phyloP scores from a whole-genome alignment of 306 rosid species.

The Castanospermum australe region DNA sequence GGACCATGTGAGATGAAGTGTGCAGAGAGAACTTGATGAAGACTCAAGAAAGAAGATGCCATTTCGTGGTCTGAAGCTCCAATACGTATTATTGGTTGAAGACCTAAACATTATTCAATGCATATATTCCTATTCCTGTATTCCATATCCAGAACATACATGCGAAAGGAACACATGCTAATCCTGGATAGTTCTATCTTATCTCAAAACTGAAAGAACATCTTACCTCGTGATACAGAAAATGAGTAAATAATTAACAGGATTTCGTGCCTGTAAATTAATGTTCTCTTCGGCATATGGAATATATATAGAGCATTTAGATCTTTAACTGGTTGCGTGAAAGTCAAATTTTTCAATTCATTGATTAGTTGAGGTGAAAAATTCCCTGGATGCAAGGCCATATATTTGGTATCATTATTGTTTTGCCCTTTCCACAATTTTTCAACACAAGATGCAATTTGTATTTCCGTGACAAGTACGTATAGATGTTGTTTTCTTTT shows the following conservation, averaged over 20 bases:
- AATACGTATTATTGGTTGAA: not conserved
- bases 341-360: not conserved
- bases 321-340: not conserved
- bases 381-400: too few species aligned
- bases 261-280: not conserved
- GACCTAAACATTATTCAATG: not conserved
- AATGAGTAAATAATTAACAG: too few species aligned
- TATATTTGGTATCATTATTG: too few species aligned
- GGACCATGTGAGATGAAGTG: not conserved
- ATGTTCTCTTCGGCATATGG: not conserved
- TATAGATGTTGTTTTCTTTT: too few species aligned
- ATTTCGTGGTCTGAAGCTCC: not conserved
- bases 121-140: constrained; percentile 3
- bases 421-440: too few species aligned
- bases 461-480: too few species aligned
- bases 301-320: not conserved
- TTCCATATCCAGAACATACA: not conserved
- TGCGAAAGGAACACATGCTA: not conserved
- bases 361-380: too few species aligned
- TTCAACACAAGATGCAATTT: too few species aligned
- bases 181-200: not conserved
- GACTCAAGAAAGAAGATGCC: not conserved
- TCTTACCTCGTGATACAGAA: not conserved
- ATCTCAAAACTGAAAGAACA: not conserved
- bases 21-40: not conserved